phyloP scores from a whole-genome alignment of 805 yeast species.

The Jamesozyma spencerorum region DNA sequence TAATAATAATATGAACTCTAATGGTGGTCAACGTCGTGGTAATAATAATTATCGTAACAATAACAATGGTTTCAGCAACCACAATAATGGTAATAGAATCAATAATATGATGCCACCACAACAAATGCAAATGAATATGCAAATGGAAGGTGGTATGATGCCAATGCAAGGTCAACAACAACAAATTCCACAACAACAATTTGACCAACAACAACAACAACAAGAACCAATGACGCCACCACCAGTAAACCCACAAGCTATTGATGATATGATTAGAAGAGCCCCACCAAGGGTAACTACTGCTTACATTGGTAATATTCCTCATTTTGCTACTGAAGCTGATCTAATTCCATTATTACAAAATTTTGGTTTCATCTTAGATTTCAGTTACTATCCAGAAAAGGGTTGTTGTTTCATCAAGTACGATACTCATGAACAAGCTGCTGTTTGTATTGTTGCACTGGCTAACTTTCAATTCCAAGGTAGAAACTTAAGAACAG shows the following conservation, averaged over 20 bases:
- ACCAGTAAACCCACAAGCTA: conserved; percentile 43
- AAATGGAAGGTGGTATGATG: conserved; percentile 14
- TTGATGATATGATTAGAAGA: conserved; percentile 64
- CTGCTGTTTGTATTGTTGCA: conserved; percentile 80
- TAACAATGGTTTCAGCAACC: conserved; percentile 10
- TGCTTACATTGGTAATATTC: conserved; percentile 77
- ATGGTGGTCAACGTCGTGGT: conserved; percentile 17
- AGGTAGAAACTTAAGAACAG: conserved; percentile 72
- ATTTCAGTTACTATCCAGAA: conserved; percentile 70
- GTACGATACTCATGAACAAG: conserved; percentile 79
- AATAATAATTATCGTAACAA: conserved; percentile 19
- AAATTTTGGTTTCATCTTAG: conserved; percentile 74
- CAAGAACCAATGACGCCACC: conserved; percentile 23
- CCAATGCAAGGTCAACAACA: conserved; percentile 15
- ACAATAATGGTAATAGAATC: neutral
- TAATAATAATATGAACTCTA: conserved; percentile 15
- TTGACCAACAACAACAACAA: conserved; percentile 11
- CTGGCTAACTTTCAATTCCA: conserved; percentile 58
- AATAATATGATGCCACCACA: conserved; percentile 13
- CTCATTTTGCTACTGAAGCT: conserved; percentile 63
- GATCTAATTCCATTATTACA: conserved; percentile 68
- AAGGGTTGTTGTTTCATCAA: conserved; percentile 82
- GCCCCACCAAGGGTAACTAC: conserved; percentile 63
- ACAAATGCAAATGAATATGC: conserved; percentile 8
- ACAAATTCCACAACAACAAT: conserved; percentile 8